A percentile compares a stretch with the other conserved stretches of the same genome.
These are phyloP conservation scores for Fusarium anthophilum DNA, from an alignment of 2,329 filamentous ascomycete species.

Conservation along the genomic window DNA sequence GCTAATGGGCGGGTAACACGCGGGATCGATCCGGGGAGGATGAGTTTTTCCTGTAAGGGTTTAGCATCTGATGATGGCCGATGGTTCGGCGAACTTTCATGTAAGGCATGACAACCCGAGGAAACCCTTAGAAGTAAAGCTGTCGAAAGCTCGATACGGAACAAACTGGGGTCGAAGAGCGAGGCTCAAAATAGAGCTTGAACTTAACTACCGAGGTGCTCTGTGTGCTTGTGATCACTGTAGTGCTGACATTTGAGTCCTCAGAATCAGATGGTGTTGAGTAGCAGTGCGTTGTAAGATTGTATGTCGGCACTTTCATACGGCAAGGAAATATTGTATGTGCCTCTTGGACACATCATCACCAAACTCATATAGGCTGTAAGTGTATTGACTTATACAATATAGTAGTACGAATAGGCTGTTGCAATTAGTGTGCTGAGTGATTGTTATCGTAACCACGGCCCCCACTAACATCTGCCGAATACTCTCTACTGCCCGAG, in stretches of 20 bases:
- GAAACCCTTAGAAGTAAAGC: background rate
- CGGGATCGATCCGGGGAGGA: constrained; percentile 38
- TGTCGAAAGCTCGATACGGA: background rate
- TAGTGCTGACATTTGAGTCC: background rate
- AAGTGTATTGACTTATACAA: background rate
- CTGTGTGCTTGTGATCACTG: background rate
- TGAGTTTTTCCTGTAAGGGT: constrained; percentile 21
- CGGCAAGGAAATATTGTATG: background rate
- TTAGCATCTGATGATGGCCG: constrained; percentile 25
- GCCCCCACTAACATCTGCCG: background rate
- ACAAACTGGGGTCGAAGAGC: background rate
- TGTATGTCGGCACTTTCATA: background rate
- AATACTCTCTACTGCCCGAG: background rate
- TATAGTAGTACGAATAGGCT: background rate
- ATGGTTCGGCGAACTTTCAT: constrained; percentile 21
- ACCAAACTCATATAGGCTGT: background rate
- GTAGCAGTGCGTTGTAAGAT: background rate
- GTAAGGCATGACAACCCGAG: background rate
- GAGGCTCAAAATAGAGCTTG: background rate
- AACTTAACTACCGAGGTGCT: constrained; percentile 3
- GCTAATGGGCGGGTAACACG: constrained; percentile 38
- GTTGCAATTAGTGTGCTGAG: background rate
- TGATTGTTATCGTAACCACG: background rate
- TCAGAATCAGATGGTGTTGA: background rate
- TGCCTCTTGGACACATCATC: background rate